A percentile compares a stretch with the other conserved stretches of the same genome.
These are phyloP conservation scores for Rhodamnia argentea DNA, from an alignment of 345 rosid genomes.

Conservation along the genomic window DNA sequence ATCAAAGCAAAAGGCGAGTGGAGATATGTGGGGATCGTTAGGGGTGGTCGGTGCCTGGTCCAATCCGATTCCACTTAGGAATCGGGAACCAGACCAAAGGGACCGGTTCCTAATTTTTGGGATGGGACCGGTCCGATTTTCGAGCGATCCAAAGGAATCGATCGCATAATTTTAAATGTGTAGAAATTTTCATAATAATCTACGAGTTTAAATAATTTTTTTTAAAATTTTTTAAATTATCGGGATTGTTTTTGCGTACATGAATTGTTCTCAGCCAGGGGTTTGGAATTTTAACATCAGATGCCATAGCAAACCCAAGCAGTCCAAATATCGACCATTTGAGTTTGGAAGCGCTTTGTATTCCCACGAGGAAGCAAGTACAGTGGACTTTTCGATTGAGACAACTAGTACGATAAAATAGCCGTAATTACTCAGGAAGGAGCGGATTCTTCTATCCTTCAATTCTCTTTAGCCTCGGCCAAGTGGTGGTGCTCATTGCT, in stretches of 20 bases:
- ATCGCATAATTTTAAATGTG: too few species aligned
- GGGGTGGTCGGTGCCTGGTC: too few species aligned
- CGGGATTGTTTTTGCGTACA: neutral
- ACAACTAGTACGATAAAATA: neutral
- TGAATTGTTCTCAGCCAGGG: neutral
- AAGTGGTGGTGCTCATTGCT: too few species aligned
- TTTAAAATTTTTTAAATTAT: neutral
- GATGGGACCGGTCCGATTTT: too few species aligned
- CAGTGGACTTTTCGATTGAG: neutral
- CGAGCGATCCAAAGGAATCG: too few species aligned
- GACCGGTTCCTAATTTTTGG: too few species aligned
- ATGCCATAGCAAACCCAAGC: neutral
- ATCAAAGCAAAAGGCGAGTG: too few species aligned
- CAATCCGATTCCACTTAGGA: fast-evolving
- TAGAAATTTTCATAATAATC: too few species aligned
- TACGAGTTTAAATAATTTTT: too few species aligned
- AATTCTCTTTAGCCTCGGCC: neutral
- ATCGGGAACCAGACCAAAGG: too few species aligned
- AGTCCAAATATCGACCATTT: neutral
- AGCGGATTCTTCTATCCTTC: neutral
- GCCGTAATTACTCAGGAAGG: neutral
- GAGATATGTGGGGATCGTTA: too few species aligned
- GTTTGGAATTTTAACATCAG: neutral
- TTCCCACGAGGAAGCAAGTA: neutral
- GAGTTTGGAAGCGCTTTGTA: neutral